Evolutionary conservation across 768 basidiomycete genomes (phyloP), one percentile per base, ranked within the genome.

Genomic region (Termitomyces sp.): DNA sequence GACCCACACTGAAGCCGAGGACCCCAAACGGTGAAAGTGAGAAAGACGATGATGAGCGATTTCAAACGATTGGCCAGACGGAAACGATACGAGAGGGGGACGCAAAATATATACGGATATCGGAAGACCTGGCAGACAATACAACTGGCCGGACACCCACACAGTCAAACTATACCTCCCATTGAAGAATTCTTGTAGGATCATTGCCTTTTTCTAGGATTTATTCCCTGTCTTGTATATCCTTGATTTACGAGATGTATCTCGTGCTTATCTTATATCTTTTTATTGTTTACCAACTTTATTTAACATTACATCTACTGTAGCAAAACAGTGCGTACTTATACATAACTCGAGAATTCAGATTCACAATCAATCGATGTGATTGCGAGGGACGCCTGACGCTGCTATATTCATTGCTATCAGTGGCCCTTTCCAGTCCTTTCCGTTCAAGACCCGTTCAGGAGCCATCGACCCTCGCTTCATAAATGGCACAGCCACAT

Each of bases 11-110:
- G 14, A 32, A 46, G 20, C 56, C 56, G 44, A 57, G 57, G 32
- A 30, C n/a, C n/a, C n/a, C n/a, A n/a, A n/a, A n/a, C n/a, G n/a
- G n/a, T n/a, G n/a, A n/a, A n/a, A n/a, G n/a, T n/a, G n/a, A n/a
- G 26, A 67, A 68, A 48, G 69, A 66, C 39, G 70, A 65, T 16
- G 67, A 71, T 32, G 62, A 63, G 32, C 66, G 67, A 53, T 68
- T 68, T 10, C 59, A 54, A 43, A 65, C 65, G 16, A 55, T 69
- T 16, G 62, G 69, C 18, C 69, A 71, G 55, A 70, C 68, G 26
- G 62, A 66, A 55, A 71, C 68, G 42, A 66, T 69, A 51, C 60
- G 69, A 51, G 69, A 68, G 37, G 67, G 67, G n/a, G 59, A 63
- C 22, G 61, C 56, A 22, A 65, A 63, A 39, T 64, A 64, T 57